phyloP scores from a whole-genome alignment of 2,329 filamentous ascomycete species.

The Penicillium olsonii region DNA sequence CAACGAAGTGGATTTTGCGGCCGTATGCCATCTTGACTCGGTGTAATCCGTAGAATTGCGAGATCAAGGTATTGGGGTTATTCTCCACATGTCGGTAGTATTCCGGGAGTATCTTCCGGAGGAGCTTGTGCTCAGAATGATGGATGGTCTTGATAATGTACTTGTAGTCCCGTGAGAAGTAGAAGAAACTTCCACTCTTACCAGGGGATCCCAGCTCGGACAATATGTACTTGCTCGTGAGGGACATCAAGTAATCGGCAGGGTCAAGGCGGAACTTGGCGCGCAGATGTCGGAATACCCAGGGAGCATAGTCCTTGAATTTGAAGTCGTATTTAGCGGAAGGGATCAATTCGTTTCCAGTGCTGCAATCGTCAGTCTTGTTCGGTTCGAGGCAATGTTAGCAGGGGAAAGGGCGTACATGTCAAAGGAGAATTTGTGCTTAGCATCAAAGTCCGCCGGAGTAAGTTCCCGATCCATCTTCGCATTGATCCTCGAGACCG shows the following conservation, averaged over 20 bases:
- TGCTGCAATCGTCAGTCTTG: conserved; percentile 57
- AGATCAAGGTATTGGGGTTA: conserved; percentile 95
- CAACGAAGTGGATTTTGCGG: conserved; percentile 97
- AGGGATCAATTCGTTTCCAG: conserved; percentile 93
- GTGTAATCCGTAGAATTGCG: conserved; percentile 96
- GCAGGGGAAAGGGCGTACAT: conserved; percentile 64
- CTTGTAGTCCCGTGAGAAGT: conserved; percentile 98
- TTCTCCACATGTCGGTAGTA: conserved; percentile 91
- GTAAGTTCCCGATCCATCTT: conserved; percentile 91
- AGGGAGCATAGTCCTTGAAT: conserved; percentile 99
- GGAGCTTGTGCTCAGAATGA: conserved; percentile 69
- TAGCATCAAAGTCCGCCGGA: conserved; percentile 87
- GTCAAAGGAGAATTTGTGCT: conserved; percentile 98
- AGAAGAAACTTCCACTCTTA: conserved; percentile 99
- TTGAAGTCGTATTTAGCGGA: conserved; percentile 99
- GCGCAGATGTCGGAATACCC: conserved; percentile 94
- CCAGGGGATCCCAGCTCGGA: conserved; percentile 95
- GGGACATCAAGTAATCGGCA: conserved; percentile 95
- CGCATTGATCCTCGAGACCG: conserved; percentile 92
- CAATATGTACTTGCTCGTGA: conserved; percentile 97
- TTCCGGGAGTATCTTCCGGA: conserved; percentile 64
- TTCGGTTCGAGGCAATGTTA: not conserved
- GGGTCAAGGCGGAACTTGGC: conserved; percentile 87
- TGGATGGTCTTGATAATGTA: conserved; percentile 99
- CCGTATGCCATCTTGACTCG: conserved; percentile 98